These are phyloP conservation scores for Eucalyptus cloeziana DNA, from an alignment of 345 rosid genomes.

Conservation along the genomic window DNA sequence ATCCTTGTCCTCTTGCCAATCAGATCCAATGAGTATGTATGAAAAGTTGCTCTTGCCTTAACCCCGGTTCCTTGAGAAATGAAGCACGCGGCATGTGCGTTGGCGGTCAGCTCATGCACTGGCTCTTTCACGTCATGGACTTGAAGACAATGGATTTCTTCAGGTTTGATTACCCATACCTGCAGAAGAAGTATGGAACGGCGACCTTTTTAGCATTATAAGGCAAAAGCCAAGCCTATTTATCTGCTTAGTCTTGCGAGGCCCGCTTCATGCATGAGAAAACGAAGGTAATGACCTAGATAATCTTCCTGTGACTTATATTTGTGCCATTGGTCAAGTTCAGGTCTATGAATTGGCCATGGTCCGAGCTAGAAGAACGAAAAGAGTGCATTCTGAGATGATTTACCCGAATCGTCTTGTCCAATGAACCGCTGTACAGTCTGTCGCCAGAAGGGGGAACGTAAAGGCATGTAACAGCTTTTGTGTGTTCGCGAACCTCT, in stretches of 20 bases:
- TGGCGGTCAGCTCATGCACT: slow-evolving; percentile 33
- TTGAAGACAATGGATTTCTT: slow-evolving; percentile 43
- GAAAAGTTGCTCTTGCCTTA: slow-evolving; percentile 20
- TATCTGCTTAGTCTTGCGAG: background rate
- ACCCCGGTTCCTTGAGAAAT: slow-evolving; percentile 43
- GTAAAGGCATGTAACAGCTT: slow-evolving; percentile 46
- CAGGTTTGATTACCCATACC: slow-evolving; percentile 50
- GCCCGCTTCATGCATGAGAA: background rate
- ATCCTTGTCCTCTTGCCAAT: background rate
- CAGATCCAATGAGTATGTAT: background rate
- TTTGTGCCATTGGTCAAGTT: background rate
- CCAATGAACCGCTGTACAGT: slow-evolving; percentile 54
- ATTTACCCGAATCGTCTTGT: slow-evolving; percentile 55
- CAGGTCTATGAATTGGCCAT: background rate
- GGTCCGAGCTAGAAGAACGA: background rate
- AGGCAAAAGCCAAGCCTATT: background rate
- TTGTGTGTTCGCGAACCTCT: slow-evolving; percentile 45
- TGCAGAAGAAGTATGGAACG: background rate
- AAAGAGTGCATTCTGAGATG: background rate
- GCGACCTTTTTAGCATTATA: background rate
- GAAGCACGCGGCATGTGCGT: slow-evolving; percentile 32
- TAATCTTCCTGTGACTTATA: background rate
- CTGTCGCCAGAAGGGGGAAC: slow-evolving; percentile 36
- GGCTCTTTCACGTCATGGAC: slow-evolving; percentile 56
- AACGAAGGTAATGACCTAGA: background rate